Base-by-base conservation (phyloP, 1,284 basidiomycete genomes). In the Sporisorium graminicola region DNA sequence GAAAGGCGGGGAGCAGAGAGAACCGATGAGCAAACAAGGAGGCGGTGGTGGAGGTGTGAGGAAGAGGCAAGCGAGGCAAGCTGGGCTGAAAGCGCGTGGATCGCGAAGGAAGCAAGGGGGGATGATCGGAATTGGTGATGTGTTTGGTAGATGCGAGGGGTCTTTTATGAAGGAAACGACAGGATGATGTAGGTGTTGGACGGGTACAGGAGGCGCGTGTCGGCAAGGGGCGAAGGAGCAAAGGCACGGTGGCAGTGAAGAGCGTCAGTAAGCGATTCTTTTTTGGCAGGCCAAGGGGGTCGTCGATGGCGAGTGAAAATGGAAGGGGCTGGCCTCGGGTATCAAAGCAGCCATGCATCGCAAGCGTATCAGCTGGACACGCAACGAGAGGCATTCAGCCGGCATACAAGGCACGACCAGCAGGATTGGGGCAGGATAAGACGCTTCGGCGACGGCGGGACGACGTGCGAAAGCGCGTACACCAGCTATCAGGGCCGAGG, bases 141-240 rank as follows among this genome's bases (percentile, higher is more conserved):
- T 71, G 59, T 58, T 71, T 71, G 68, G 63, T 71, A 62, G 68
- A 71, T 65, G 68, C 62, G 68, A 71, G 68, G 68, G 68, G 68
- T 53, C 58, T 71, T 71, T 65, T 58, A 71, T 31, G 29, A 31
- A 65, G 63, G 55, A 71, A 50, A 24, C 26, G 29, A 53, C 29
- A 46, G 51, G 68, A 58, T 54, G 64, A 43, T 51, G 60, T 57
- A 50, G 58, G 56, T 60, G 62, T 53, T 62, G 59, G 54, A 71
- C 56, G 56, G 57, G 73, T 64, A 51, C 63, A 58, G 49, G 58
- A 58, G 65, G 61, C 51, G 56, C 55, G 56, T 63, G 56, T 65
- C 73, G 68, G 67, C 58, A 70, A 75, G 61, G 73, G 60, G 57
- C 55, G 42, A 33, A 35, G 37, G 29, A n/a, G n/a, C n/a, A n/a